Percentiles rank a stretch among this genome's conserved stretches.
Evolutionary conservation across 495 filamentous ascomycete genomes (phyloP).

Genomic region (Xylona heveae): DNA sequence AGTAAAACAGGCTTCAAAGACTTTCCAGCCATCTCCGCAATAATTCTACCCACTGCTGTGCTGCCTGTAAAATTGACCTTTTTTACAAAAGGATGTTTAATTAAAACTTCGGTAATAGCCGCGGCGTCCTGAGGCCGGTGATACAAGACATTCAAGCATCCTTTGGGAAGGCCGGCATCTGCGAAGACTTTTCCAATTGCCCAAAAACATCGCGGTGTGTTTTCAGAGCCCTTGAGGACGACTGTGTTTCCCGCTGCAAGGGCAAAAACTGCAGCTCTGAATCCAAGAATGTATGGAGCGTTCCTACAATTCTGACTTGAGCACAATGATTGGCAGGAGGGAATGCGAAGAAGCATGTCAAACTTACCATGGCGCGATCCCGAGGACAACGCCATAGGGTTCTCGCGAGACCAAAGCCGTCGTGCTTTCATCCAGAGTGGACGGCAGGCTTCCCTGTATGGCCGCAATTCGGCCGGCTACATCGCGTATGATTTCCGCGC

Average conservation of each 20-base stretch:
- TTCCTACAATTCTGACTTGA: constrained; percentile 5
- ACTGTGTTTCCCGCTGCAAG: constrained; percentile 64
- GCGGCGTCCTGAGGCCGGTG: constrained; percentile 29
- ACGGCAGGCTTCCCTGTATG: constrained; percentile 40
- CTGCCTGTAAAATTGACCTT: constrained; percentile 53
- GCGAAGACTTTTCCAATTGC: constrained; percentile 32
- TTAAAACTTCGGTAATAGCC: constrained; percentile 31
- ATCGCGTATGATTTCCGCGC: constrained; percentile 42
- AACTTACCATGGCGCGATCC: constrained; percentile 67
- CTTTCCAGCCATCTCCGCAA: constrained; percentile 34
- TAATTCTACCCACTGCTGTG: constrained; percentile 32
- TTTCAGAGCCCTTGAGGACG: constrained; percentile 59
- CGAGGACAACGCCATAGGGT: constrained; percentile 62
- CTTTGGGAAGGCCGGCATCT: constrained; percentile 22
- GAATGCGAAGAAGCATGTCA: not conserved
- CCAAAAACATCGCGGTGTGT: constrained; percentile 55
- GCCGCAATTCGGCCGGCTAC: constrained; percentile 42
- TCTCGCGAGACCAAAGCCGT: constrained; percentile 58
- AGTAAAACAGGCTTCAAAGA: constrained; percentile 45
- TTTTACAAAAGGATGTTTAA: constrained; percentile 29
- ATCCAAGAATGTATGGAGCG: constrained; percentile 17
- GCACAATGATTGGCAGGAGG: not conserved
- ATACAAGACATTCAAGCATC: constrained; percentile 35
- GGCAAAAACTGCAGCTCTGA: constrained; percentile 39
- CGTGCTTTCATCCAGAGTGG: constrained; percentile 26